Percentiles rank a stretch among this genome's conserved stretches.
These are phyloP conservation scores for Phytophthora pisi DNA, from an alignment of 352 stramenopile genomes.

Conservation along the genomic window DNA sequence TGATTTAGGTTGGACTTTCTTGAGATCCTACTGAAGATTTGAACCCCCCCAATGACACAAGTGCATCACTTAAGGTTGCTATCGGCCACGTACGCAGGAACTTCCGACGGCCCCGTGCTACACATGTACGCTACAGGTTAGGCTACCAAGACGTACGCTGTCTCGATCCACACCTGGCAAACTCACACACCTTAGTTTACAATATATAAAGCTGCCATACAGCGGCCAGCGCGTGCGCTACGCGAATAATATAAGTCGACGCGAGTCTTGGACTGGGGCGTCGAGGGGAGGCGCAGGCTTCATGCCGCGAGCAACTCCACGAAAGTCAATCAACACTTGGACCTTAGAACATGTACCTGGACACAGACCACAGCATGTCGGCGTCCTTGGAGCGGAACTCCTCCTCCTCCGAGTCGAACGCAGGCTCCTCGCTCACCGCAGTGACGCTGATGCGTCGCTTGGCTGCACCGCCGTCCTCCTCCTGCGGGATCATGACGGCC, in stretches of 20 bases:
- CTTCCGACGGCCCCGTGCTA: conserved; percentile 29
- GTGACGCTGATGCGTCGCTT: conserved; percentile 42
- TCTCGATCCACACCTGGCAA: conserved; percentile 24
- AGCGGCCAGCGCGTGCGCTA: conserved; percentile 24
- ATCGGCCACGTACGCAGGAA: conserved; percentile 19
- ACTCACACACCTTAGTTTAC: conserved; percentile 36
- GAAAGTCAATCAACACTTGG: conserved; percentile 7
- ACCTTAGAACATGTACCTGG: conserved; percentile 60
- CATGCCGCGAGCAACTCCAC: conserved; percentile 19
- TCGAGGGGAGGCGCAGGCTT: conserved; percentile 21
- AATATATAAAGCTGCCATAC: conserved; percentile 27
- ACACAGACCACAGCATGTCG: conserved; percentile 63
- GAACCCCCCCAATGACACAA: no score
- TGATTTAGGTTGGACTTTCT: no score
- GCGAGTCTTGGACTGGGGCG: conserved; percentile 8
- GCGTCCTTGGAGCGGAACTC: conserved; percentile 62
- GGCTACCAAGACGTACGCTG: conserved; percentile 8
- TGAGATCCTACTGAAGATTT: no score
- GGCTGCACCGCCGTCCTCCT: conserved; percentile 30
- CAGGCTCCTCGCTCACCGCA: conserved; percentile 31
- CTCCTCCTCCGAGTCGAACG: conserved; percentile 51
- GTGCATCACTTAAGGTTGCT: conserved; percentile 27
- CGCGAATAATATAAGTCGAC: conserved; percentile 38
- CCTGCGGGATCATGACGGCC: conserved; percentile 38
- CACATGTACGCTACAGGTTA: conserved; percentile 11